A percentile compares a stretch with the other conserved stretches of the same genome.
These are phyloP conservation scores for Spathaspora sp. DNA, from an alignment of 1,139 yeast genomes.

Conservation along the genomic window DNA sequence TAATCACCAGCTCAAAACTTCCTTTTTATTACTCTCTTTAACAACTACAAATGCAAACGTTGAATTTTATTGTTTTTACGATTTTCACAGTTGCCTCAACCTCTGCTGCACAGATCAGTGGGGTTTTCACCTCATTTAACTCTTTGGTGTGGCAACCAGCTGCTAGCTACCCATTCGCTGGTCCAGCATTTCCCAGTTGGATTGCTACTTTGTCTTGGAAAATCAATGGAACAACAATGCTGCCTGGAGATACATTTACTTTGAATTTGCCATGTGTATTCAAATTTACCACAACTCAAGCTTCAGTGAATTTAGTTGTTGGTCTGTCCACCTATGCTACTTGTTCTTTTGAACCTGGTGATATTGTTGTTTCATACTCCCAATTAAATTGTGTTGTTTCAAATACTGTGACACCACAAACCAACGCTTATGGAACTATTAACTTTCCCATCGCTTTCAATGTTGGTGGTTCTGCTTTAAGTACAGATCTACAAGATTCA, in stretches of 20 bases:
- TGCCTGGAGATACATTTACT: slow-evolving; percentile 26
- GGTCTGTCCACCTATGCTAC: slow-evolving; percentile 30
- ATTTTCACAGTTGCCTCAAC: too few species aligned
- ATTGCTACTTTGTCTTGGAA: slow-evolving; percentile 23
- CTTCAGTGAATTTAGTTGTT: slow-evolving; percentile 15
- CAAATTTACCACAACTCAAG: slow-evolving; percentile 20
- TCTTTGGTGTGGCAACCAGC: slow-evolving; percentile 9
- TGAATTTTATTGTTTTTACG: too few species aligned
- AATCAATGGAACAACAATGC: slow-evolving; percentile 18
- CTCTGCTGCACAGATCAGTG: not conserved
- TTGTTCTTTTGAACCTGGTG: slow-evolving; percentile 25
- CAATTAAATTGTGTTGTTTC: slow-evolving; percentile 23
- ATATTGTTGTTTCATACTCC: slow-evolving; percentile 20
- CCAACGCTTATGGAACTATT: slow-evolving; percentile 13
- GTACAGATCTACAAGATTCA: slow-evolving; percentile 20
- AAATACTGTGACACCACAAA: slow-evolving; percentile 7
- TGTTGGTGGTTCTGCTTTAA: slow-evolving; percentile 21
- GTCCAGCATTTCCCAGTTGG: slow-evolving; percentile 25
- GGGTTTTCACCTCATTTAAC: slow-evolving; percentile 10
- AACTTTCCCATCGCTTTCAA: slow-evolving; percentile 27
- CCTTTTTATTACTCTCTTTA: too few species aligned
- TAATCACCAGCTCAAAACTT: too few species aligned
- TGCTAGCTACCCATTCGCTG: slow-evolving; percentile 2
- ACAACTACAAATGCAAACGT: too few species aligned
- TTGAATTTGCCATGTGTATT: slow-evolving; percentile 26